Evolutionary conservation across 2,329 filamentous ascomycete genomes (phyloP), one percentile per base, ranked within the genome.

Genomic region (Eurotiales sp.): DNA sequence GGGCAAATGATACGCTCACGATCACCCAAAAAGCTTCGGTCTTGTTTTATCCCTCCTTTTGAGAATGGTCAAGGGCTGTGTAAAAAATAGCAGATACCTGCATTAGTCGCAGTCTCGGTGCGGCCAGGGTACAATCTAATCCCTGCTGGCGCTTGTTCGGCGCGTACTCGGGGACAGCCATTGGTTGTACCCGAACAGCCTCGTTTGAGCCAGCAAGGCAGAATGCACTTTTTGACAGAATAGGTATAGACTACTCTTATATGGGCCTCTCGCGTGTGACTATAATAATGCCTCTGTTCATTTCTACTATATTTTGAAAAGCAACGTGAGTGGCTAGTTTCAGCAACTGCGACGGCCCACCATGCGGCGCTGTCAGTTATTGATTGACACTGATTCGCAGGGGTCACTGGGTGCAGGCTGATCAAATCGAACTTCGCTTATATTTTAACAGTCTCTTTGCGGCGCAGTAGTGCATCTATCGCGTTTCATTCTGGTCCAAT

Each of bases 71-170:
- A 17, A 10, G 34, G 12, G 34, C 17, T 37, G n/a, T 10, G 11
- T 19, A 17, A 41, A 41, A 25, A 40, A 48, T 48, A 48, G 34
- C 14, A 41, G 19, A 12, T 48, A 15, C 15, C 14, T 48, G 45
- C 45, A 48, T 47, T 21, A 37, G 39, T 21, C 23, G 23, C 23
- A 30, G 17, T 10, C 23, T 27, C 45, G 23, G 22, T n/a, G 15
- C 29, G 30, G 14, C 19, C 17, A 23, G 27, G 29, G 29, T 17
- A 23, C 22, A 19, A 10, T 37, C 8, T 39, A 27, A 22, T 46
- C 14, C 21, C 25, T 12, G 21, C 30, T 21, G 30, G 30, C n/a
- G 44, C 32, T n/a, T 29, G 23, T 40, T 39, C 32, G 45, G 45
- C 45, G 45, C 36, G 34, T 40, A 40, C 15, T 40, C 14, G 30